Base-by-base conservation (phyloP, 108 stramenopile genomes). In the Skeletonema tropicum region DNA sequence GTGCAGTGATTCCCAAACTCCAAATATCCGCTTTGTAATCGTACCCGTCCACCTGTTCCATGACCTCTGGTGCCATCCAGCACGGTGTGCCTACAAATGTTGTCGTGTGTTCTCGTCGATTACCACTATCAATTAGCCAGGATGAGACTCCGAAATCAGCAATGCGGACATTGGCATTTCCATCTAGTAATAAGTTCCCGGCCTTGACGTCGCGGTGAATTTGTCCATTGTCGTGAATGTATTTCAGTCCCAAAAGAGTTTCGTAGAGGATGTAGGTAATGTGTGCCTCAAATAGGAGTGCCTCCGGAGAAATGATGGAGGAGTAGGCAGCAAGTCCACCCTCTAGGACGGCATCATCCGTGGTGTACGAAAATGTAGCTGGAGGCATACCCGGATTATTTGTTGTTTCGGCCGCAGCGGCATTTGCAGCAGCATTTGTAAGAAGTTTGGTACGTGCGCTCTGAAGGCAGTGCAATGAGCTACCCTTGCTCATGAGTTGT, bases 1-100 rank as follows among this genome's bases (percentile, higher is more conserved):
- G 72, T 2, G 98, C 98, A 0, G 99, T 99, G 66, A 99, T 99
- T 1, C 99, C 99, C 49, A 98, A 75, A 73, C 88, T 88, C 99
- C 99, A 99, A 66, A 99, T 94, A 74, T 99, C 99, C 14, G 98
- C 99, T 68, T 94, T 92, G 57, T 92, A 92, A 74, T 99, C 95
- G 78, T 99, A 99, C 9, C 97, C 97, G 64, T 96, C 91, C 4
- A 96, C 75, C 84, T 98, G 98, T 73, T 98, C 98, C 97, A 99
- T 98, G 7, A 99, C 99, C 77, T 98, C 97, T 9, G 93, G 92
- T 59, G 86, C 90, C 92, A 94, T 93, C 95, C 95, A 96, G 49
- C 92, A 93, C 11, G 97, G 95, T 8, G 97, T 97, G 6, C 97
- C 97, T 13, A 97, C 97, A 77, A 97, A 96, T 23, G 97, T 97